phyloP scores from a whole-genome alignment of 176 grass and related monocot species.

The Alloteropsis semialata region DNA sequence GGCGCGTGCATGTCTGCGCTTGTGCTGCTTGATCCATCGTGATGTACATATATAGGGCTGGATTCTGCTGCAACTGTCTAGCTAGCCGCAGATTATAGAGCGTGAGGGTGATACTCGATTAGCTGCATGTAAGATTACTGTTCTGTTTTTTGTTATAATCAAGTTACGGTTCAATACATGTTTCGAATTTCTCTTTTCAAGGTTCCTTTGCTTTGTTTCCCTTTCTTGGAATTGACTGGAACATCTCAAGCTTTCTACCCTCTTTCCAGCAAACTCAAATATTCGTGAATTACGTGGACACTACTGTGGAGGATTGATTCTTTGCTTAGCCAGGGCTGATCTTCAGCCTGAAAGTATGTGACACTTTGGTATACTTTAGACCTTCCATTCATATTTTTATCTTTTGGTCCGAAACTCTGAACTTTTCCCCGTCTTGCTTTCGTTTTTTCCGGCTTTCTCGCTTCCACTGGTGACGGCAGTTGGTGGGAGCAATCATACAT shows the following conservation, averaged over 20 bases:
- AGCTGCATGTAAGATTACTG: not conserved
- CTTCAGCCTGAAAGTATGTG: not conserved
- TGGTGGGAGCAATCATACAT: not conserved
- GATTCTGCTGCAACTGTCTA: conserved; percentile 8
- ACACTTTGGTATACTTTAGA: not conserved
- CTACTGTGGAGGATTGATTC: not conserved
- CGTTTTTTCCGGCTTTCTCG: not conserved
- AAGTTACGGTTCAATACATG: not conserved
- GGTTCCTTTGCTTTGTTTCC: not conserved
- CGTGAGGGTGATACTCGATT: not conserved
- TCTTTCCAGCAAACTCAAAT: not conserved
- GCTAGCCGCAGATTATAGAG: not conserved
- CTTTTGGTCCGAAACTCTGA: not conserved
- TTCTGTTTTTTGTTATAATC: not conserved
- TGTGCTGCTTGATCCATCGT: not conserved
- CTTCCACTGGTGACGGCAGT: not conserved
- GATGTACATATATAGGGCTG: not conserved
- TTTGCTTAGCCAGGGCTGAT: not conserved
- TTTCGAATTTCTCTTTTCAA: not conserved
- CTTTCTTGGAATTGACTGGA: not conserved
- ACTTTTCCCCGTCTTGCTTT: not conserved
- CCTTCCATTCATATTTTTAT: not conserved
- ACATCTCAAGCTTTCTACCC: not conserved
- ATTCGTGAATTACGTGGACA: not conserved
- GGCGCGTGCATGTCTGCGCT: not conserved